These are phyloP conservation scores for Priceomyces melissophilus DNA, from an alignment of 805 yeast species.

Conservation along the genomic window DNA sequence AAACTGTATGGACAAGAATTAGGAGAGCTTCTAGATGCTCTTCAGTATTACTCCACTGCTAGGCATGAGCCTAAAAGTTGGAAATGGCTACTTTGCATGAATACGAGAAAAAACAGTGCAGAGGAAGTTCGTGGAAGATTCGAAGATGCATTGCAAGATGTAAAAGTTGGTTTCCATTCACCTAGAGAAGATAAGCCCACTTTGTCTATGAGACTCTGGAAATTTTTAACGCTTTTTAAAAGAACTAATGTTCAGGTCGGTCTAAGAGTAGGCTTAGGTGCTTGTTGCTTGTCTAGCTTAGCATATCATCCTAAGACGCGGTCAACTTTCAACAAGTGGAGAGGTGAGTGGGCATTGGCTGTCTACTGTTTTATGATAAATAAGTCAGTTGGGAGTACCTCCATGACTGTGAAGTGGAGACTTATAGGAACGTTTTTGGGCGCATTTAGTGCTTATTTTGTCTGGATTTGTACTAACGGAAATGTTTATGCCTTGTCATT, in stretches of 20 bases:
- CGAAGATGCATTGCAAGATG: slow-evolving; percentile 31
- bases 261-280: slow-evolving; percentile 74
- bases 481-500: slow-evolving; percentile 50
- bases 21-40: slow-evolving; percentile 40
- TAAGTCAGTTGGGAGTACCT: slow-evolving; percentile 80
- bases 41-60: slow-evolving; percentile 39
- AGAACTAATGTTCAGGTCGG: slow-evolving; percentile 76
- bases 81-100: slow-evolving; percentile 37
- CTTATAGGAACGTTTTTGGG: slow-evolving; percentile 75
- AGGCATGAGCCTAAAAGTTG: slow-evolving; percentile 31
- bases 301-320: slow-evolving; percentile 63
- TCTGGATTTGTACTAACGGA: slow-evolving; percentile 60
- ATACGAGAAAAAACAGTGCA: slow-evolving; percentile 7
- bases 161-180: slow-evolving; percentile 23
- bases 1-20: slow-evolving; percentile 62
- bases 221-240: slow-evolving; percentile 47
- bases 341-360: slow-evolving; percentile 84
- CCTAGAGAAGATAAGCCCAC: slow-evolving; percentile 1
- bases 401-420: slow-evolving; percentile 72
- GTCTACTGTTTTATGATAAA: slow-evolving; percentile 82
- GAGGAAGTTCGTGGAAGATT: slow-evolving; percentile 10
- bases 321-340: slow-evolving; percentile 55
- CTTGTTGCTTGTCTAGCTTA: slow-evolving; percentile 58
- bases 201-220: slow-evolving; percentile 42
- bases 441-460: slow-evolving; percentile 54